Evolutionary conservation across 495 filamentous ascomycete species (phyloP).

Genomic region (Neurospora sp.): DNA sequence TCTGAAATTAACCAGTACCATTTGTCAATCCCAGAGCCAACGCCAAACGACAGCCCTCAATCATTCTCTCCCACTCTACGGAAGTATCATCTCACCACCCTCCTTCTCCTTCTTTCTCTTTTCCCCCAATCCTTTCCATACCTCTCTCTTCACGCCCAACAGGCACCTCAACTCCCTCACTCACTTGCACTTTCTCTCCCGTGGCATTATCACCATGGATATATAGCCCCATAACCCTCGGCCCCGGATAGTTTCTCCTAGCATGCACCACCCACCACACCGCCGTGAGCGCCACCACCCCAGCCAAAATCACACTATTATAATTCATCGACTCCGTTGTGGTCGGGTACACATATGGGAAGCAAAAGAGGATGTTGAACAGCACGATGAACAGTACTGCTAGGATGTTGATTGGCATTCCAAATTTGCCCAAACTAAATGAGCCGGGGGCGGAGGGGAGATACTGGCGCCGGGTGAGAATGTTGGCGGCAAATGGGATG

Average conservation of each 20-base stretch:
- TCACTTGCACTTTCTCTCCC: background rate
- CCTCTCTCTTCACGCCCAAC: background rate
- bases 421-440: slow-evolving; percentile 58
- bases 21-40: too few species aligned
- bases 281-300: slow-evolving; percentile 39
- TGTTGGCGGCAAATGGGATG: slow-evolving; percentile 63
- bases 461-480: slow-evolving; percentile 52
- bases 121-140: background rate
- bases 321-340: slow-evolving; percentile 59
- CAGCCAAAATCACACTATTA: slow-evolving; percentile 53
- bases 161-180: background rate
- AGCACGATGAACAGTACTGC: slow-evolving; percentile 54
- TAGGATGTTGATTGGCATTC: slow-evolving; percentile 48
- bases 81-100: background rate
- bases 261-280: slow-evolving; percentile 60
- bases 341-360: slow-evolving; percentile 50
- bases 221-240: slow-evolving; percentile 42
- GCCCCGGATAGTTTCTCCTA: slow-evolving; percentile 45
- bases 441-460: slow-evolving; percentile 47
- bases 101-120: background rate
- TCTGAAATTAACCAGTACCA: background rate
- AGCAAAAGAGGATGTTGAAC: slow-evolving; percentile 67
- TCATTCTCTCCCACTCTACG: background rate
- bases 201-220: slow-evolving; percentile 22
- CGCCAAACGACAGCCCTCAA: background rate